phyloP scores from a whole-genome alignment of 805 yeast genomes.

The Zygoascus biomembranicola region DNA sequence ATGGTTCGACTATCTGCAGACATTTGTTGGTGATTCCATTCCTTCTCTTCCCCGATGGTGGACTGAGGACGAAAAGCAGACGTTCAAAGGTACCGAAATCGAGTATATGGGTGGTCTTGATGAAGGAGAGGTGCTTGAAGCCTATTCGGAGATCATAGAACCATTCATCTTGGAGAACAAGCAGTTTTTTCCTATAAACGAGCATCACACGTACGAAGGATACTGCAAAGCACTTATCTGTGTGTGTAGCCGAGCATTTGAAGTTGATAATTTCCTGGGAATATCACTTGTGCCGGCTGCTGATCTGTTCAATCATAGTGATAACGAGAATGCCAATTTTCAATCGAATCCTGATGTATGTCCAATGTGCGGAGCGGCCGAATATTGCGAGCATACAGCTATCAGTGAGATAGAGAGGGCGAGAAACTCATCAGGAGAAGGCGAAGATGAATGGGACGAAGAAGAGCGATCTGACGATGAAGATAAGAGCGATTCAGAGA shows the following conservation, averaged over 20 bases:
- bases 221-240: conserved; percentile 47
- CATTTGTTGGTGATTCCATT: conserved; percentile 21
- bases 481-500: not conserved
- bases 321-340: conserved; percentile 58
- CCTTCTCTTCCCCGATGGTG: conserved; percentile 56
- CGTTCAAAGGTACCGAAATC: conserved; percentile 54
- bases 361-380: conserved; percentile 39
- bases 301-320: conserved; percentile 75
- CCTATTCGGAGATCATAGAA: conserved; percentile 31
- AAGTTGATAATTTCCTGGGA: conserved; percentile 66
- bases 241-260: conserved; percentile 73
- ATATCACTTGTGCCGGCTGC: conserved; percentile 85
- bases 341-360: conserved; percentile 49
- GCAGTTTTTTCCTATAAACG: conserved; percentile 12
- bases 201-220: conserved; percentile 14
- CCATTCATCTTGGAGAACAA: conserved; percentile 19
- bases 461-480: conserved; percentile 3
- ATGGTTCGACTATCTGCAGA: conserved; percentile 60
- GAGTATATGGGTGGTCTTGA: conserved; percentile 54
- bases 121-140: conserved; percentile 33
- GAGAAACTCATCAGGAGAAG: not conserved
- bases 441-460: conserved; percentile 1
- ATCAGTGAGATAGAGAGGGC: conserved; percentile 15
- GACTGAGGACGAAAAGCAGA: conserved; percentile 38
- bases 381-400: conserved; percentile 34